Percentiles rank a stretch among this genome's conserved stretches.
Conservation (phyloP, 495 filamentous ascomycete genomes). For the Aspergillus sclerotiicarbonarius region DNA sequence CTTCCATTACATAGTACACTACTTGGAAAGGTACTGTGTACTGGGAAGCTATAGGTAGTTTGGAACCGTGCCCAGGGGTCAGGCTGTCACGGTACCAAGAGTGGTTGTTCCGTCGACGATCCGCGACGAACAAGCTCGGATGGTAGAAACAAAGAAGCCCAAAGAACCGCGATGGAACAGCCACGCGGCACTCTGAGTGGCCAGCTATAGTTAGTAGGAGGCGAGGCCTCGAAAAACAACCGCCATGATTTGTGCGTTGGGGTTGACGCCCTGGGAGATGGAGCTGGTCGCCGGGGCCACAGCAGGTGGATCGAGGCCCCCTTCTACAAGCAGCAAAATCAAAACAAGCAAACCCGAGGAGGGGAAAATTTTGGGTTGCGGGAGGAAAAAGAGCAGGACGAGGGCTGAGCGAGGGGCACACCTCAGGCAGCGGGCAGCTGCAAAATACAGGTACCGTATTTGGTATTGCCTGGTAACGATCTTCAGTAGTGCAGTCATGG, state of each 20-base stretch:
- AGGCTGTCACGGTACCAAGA: too few species aligned
- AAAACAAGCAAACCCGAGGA: conserved; percentile 39
- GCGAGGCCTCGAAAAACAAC: background rate
- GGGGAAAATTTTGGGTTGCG: conserved; percentile 6
- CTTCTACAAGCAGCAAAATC: conserved; percentile 41
- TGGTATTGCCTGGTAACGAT: background rate
- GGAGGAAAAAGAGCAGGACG: conserved; percentile 11
- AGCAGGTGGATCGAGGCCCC: conserved; percentile 19
- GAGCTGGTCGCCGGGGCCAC: conserved; percentile 40
- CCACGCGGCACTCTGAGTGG: background rate
- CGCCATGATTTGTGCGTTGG: conserved; percentile 12
- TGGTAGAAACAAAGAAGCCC: background rate
- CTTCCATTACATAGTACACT: too few species aligned
- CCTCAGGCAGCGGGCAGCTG: conserved; percentile 3
- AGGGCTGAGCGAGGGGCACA: background rate
- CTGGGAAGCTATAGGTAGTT: too few species aligned
- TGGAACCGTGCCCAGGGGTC: too few species aligned
- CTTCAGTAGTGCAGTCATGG: background rate
- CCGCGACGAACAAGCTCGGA: background rate
- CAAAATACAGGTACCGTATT: background rate
- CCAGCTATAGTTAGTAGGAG: background rate
- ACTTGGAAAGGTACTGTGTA: too few species aligned
- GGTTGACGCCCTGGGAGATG: conserved; percentile 12
- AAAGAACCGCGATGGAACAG: conserved; percentile 2
- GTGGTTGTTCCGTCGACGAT: too few species aligned